Conservation (phyloP, 495 filamentous ascomycete species). For the Lindgomyces ingoldianus region DNA sequence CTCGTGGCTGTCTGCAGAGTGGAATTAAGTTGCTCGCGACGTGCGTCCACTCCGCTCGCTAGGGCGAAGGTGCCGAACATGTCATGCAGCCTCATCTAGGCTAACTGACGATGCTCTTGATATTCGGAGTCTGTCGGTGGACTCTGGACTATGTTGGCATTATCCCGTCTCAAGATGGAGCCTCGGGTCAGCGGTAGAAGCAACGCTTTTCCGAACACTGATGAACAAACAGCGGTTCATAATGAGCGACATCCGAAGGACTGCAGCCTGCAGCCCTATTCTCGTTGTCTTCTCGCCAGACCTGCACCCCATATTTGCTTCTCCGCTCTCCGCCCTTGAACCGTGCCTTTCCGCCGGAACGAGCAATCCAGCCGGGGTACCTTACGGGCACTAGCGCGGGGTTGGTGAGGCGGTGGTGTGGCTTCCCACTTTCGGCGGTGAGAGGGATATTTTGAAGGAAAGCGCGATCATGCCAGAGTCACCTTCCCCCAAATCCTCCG, state of each 20-base stretch:
- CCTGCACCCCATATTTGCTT: slow-evolving; percentile 6
- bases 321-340: not conserved
- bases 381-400: slow-evolving; percentile 18
- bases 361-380: not conserved
- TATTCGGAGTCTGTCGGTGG: not conserved
- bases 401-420: not conserved
- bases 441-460: slow-evolving; percentile 6
- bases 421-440: slow-evolving; percentile 26
- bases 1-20: not conserved
- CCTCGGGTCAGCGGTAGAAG: not conserved
- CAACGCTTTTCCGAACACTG: not conserved
- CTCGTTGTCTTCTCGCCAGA: not conserved
- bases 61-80: not conserved
- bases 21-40: not conserved
- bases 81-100: not conserved
- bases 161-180: not conserved
- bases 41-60: not conserved
- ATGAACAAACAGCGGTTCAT: not conserved
- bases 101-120: not conserved
- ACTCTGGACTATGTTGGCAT: not conserved
- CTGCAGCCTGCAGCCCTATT: not conserved
- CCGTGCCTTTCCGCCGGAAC: slow-evolving; percentile 13
- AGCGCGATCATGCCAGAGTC: slow-evolving; percentile 24
- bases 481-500: not conserved
- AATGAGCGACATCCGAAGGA: not conserved